Percentiles rank a stretch among this genome's conserved stretches.
Evolutionary conservation across 345 rosid species (phyloP).

Genomic region (Noccaea bulbosa): DNA sequence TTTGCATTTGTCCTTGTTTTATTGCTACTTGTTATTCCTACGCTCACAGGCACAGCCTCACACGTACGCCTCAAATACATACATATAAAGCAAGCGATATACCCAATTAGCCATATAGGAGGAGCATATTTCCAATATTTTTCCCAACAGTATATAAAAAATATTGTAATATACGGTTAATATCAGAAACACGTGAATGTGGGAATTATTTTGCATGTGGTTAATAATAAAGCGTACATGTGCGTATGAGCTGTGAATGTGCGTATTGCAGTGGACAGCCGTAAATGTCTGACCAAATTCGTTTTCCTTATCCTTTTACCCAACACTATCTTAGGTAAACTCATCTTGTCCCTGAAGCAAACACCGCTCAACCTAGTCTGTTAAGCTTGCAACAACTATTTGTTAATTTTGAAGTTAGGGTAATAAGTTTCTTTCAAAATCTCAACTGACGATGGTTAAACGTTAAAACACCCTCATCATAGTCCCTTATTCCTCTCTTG

Average conservation of each 20-base stretch:
- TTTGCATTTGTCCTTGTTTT: constrained; percentile 19
- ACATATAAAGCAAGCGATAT: not conserved
- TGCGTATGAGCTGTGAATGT: constrained; percentile 44
- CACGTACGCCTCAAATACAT: constrained; percentile 27
- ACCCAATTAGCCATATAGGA: not conserved
- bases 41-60: not conserved
- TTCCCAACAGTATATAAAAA: not conserved
- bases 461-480: not conserved
- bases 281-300: constrained; percentile 43
- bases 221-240: constrained; percentile 38
- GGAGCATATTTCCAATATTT: not conserved
- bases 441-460: not conserved
- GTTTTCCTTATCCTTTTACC: constrained; percentile 18
- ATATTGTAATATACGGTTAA: no score
- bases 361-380: no score
- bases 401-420: no score
- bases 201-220: constrained; percentile 36
- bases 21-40: constrained; percentile 26
- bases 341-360: constrained; percentile 11
- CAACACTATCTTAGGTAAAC: constrained; percentile 24
- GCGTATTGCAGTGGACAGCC: constrained; percentile 35
- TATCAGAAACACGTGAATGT: constrained; percentile 21
- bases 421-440: not conserved
- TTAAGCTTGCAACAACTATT: no score
- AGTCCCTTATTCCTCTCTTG: not conserved